phyloP scores from a whole-genome alignment of 768 basidiomycete species.

The Suillus placidus region DNA sequence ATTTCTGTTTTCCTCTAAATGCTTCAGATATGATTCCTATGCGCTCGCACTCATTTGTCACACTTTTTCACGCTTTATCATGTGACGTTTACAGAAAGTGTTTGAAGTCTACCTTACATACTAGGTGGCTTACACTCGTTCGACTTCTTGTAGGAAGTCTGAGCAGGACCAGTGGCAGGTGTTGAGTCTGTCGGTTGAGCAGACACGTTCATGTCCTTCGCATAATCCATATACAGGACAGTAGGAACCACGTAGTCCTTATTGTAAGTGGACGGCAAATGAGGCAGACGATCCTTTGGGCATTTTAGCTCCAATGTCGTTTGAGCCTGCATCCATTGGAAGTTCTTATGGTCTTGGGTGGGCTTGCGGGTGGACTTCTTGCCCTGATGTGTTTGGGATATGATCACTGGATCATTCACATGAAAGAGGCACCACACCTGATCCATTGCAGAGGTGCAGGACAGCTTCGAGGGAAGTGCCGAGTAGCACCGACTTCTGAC shows the following conservation, averaged over 20 bases:
- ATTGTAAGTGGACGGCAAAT: neutral
- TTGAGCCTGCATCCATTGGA: neutral
- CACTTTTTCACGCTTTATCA: neutral
- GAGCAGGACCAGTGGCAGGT: neutral
- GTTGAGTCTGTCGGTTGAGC: neutral
- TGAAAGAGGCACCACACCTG: neutral
- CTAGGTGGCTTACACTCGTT: neutral
- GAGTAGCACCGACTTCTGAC: neutral
- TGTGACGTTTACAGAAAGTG: constrained; percentile 4
- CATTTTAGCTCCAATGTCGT: neutral
- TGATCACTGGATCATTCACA: neutral
- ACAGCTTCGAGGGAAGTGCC: neutral
- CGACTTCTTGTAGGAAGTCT: neutral
- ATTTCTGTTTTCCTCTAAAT: neutral
- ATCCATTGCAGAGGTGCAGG: neutral
- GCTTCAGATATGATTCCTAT: neutral
- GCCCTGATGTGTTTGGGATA: constrained; percentile 1
- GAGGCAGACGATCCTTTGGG: neutral
- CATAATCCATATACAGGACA: neutral
- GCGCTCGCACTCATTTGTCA: neutral
- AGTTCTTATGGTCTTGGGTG: neutral
- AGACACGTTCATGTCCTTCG: neutral
- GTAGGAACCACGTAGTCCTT: neutral
- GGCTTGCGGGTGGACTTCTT: neutral
- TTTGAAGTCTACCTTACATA: neutral